Conservation (phyloP, 768 basidiomycete species). For the Suillus weaverae region DNA sequence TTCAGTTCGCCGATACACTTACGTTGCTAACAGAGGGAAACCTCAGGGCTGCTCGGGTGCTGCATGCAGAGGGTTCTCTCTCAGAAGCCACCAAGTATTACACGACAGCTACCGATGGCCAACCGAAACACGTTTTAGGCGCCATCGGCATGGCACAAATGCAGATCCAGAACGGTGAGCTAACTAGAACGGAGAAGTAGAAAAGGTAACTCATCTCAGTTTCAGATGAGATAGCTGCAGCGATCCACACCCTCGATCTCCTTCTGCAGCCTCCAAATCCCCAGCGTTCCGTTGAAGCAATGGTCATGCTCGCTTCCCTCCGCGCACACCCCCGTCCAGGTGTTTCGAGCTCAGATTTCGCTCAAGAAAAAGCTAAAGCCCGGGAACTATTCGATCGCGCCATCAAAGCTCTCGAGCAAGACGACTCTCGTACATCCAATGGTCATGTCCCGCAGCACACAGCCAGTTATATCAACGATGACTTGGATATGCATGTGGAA, state of each 20-base stretch:
- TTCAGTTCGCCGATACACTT: conserved; percentile 91
- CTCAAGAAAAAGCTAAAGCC: conserved; percentile 70
- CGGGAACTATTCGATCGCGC: conserved; percentile 82
- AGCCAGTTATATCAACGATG: conserved; percentile 62
- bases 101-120: conserved; percentile 60
- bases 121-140: conserved; percentile 74
- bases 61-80: conserved; percentile 69
- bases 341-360: conserved; percentile 69
- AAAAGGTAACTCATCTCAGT: conserved; percentile 7
- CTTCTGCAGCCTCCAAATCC: conserved; percentile 66
- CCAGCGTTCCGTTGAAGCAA: conserved; percentile 77
- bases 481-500: conserved; percentile 88
- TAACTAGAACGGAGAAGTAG: conserved; percentile 1
- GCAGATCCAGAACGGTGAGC: conserved; percentile 79
- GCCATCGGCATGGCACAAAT: conserved; percentile 86
- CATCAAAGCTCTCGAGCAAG: conserved; percentile 61
- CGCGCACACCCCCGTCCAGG: conserved; percentile 82
- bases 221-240: conserved; percentile 78
- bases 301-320: conserved; percentile 85
- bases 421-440: conserved; percentile 50
- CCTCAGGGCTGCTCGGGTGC: conserved; percentile 76
- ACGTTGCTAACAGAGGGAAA: conserved; percentile 86
- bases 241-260: conserved; percentile 82
- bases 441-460: conserved; percentile 31
- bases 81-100: conserved; percentile 72